Percentiles rank a stretch among this genome's conserved stretches.
Conservation (phyloP, 768 basidiomycete species). For the Xerocomellus chrysenteron region DNA sequence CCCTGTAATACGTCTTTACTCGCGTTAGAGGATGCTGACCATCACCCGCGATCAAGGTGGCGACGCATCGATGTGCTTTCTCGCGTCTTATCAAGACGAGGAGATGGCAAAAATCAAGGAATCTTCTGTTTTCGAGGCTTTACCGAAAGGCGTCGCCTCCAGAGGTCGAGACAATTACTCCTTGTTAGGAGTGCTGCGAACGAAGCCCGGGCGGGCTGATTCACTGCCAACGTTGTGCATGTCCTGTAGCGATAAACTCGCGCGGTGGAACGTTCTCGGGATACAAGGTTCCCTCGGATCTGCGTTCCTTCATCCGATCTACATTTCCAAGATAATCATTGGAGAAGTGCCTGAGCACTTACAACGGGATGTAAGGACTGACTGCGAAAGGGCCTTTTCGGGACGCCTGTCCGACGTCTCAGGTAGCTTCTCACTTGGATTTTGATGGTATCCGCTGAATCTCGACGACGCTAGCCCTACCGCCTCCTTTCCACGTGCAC, state of each 20-base stretch:
- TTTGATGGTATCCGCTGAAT: neutral
- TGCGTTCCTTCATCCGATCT: slow-evolving; percentile 55
- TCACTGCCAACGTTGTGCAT: slow-evolving; percentile 79
- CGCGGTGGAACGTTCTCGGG: slow-evolving; percentile 80
- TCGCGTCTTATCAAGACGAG: slow-evolving; percentile 73
- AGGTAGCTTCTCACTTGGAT: slow-evolving; percentile 32
- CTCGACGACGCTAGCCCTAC: slow-evolving; percentile 39
- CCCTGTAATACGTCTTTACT: slow-evolving; percentile 48
- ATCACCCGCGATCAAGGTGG: slow-evolving; percentile 60
- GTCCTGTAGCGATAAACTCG: slow-evolving; percentile 96
- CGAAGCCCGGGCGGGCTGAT: slow-evolving; percentile 93
- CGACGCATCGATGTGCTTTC: slow-evolving; percentile 80
- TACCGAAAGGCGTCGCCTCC: slow-evolving; percentile 43
- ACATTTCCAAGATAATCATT: slow-evolving; percentile 63
- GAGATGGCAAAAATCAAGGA: slow-evolving; percentile 71
- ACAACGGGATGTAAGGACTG: slow-evolving; percentile 44
- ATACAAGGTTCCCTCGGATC: slow-evolving; percentile 81
- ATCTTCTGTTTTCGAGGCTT: slow-evolving; percentile 34
- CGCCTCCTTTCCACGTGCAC: slow-evolving; percentile 47
- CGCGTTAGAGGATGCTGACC: slow-evolving; percentile 43
- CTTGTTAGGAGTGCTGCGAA: slow-evolving; percentile 74
- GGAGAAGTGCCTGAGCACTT: slow-evolving; percentile 59
- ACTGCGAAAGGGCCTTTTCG: slow-evolving; percentile 71
- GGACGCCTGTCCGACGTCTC: slow-evolving; percentile 45
- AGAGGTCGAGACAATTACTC: slow-evolving; percentile 83